Percentiles rank a stretch among this genome's conserved stretches.
Conservation (phyloP, 352 stramenopile genomes). For the Pythium aphanidermatum region DNA sequence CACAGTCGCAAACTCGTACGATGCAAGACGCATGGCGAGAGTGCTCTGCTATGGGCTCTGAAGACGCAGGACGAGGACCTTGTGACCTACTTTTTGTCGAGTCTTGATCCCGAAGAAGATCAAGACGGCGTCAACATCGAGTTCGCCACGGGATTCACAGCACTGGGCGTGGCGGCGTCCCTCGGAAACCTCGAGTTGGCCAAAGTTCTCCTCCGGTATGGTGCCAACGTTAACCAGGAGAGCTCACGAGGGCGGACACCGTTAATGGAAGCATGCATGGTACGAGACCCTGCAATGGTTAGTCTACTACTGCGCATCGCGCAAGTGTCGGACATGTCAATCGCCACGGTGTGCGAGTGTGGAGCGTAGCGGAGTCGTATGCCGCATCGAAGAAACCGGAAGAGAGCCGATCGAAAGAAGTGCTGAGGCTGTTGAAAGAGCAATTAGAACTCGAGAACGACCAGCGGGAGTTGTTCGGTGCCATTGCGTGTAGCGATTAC, state of each 20-base stretch:
- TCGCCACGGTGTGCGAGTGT: constrained; percentile 40
- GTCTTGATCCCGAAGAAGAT: constrained; percentile 22
- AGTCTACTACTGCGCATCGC: constrained; percentile 48
- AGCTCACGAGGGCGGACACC: constrained; percentile 57
- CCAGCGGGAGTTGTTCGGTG: constrained; percentile 52
- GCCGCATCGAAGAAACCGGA: constrained; percentile 1
- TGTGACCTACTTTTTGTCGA: constrained; percentile 53
- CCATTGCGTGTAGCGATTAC: constrained; percentile 71
- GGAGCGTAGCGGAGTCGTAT: constrained; percentile 35
- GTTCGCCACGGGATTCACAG: constrained; percentile 62
- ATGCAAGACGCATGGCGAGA: constrained; percentile 51
- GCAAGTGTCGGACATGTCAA: constrained; percentile 60
- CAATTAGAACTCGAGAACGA: constrained; percentile 41
- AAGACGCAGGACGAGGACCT: constrained; percentile 60
- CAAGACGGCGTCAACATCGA: constrained; percentile 36
- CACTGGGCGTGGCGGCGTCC: constrained; percentile 42
- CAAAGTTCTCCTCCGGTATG: constrained; percentile 52
- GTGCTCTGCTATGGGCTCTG: constrained; percentile 48
- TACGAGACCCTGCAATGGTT: constrained; percentile 40
- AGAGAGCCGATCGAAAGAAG: background rate
- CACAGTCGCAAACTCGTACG: constrained; percentile 25
- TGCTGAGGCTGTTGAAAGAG: constrained; percentile 40
- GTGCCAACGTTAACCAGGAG: constrained; percentile 68
- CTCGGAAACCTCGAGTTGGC: constrained; percentile 38
- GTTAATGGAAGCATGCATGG: constrained; percentile 52